Conservation (phyloP, 345 rosid species). For the Reutealis trisperma region DNA sequence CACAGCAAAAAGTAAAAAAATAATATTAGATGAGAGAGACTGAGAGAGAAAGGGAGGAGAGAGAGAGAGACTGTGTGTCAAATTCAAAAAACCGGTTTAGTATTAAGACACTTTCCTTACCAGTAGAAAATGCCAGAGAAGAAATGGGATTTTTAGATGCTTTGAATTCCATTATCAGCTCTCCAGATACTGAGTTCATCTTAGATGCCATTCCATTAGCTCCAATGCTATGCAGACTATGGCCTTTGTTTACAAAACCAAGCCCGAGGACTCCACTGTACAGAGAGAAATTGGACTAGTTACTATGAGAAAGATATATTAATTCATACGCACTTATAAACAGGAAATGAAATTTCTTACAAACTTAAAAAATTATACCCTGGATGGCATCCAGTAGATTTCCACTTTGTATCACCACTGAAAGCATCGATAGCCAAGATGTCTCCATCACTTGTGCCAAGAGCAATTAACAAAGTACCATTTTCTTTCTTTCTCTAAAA, state of each 20-base stretch:
- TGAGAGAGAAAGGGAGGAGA: too few relatives aligned
- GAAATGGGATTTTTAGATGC: conserved; percentile 39
- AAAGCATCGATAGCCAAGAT: conserved; percentile 40
- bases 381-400: conserved; percentile 27
- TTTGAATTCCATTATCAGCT: conserved; percentile 32
- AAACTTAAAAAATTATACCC: conserved; percentile 35
- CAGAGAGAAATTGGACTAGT: not conserved
- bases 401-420: conserved; percentile 42
- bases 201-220: conserved; percentile 36
- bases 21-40: not conserved
- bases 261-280: conserved; percentile 47
- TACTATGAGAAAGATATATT: not conserved
- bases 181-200: conserved; percentile 42
- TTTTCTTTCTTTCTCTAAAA: conserved; percentile 28
- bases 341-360: not conserved
- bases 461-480: conserved; percentile 36
- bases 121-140: conserved; percentile 37
- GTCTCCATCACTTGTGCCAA: conserved; percentile 48
- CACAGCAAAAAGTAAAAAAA: not conserved
- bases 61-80: conserved; percentile 3
- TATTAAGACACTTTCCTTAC: conserved; percentile 21
- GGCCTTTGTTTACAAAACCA: conserved; percentile 40
- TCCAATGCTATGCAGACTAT: conserved; percentile 35
- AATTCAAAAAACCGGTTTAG: not conserved
- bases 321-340: not conserved